Conservation (phyloP, 495 filamentous ascomycete genomes). For the Schizothecium vesticola region DNA sequence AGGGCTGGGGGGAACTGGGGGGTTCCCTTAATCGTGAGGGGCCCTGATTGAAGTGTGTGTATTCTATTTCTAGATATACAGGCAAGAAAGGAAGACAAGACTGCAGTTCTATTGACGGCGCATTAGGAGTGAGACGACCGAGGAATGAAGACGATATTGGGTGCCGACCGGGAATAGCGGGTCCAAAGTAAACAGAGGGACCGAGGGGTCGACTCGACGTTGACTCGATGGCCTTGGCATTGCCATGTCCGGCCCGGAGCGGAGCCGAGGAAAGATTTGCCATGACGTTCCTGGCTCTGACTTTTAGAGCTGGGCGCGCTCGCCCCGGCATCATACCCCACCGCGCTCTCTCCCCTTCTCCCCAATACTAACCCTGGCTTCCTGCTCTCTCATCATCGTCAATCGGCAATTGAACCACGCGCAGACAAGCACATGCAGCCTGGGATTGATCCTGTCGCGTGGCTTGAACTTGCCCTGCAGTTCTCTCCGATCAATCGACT, state of each 20-base stretch:
- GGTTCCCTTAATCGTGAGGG: background rate
- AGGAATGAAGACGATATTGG: background rate
- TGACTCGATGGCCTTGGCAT: background rate
- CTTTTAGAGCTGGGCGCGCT: background rate
- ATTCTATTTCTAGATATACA: background rate
- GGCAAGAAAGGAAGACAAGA: background rate
- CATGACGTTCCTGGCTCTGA: background rate
- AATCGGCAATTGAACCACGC: background rate
- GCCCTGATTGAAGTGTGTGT: background rate
- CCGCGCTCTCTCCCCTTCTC: background rate
- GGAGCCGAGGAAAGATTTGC: background rate
- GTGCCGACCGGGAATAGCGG: background rate
- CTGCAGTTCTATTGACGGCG: background rate
- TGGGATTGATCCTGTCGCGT: conserved; percentile 11
- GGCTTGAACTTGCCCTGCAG: conserved; percentile 6
- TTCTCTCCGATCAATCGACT: background rate
- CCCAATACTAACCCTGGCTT: conserved; percentile 13
- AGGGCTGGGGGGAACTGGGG: background rate
- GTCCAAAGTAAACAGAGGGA: background rate
- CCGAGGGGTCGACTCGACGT: background rate
- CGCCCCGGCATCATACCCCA: background rate
- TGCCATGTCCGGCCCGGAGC: background rate
- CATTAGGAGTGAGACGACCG: background rate
- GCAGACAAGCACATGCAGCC: conserved; percentile 9
- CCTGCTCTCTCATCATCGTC: background rate